These are phyloP conservation scores for Chrysochromulina parva DNA, from an alignment of 78 protist genomes.

Conservation along the genomic window DNA sequence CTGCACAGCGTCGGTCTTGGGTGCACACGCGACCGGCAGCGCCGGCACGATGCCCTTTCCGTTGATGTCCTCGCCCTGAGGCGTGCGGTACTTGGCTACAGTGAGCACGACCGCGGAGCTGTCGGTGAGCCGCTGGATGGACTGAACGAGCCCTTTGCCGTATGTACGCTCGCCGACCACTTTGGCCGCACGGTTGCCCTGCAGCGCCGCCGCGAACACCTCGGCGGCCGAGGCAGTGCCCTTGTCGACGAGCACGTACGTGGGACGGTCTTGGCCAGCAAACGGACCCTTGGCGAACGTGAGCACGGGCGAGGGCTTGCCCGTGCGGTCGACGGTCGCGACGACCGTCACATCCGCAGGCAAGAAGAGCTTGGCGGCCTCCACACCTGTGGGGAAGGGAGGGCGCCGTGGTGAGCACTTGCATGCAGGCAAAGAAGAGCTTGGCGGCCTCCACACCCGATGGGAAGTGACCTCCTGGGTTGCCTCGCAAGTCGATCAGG, in stretches of 20 bases:
- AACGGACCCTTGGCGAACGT: background rate
- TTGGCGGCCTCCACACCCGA: background rate
- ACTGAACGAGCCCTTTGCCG: conserved; percentile 44
- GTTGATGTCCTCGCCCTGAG: background rate
- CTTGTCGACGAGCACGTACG: conserved; percentile 17
- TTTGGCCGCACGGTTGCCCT: conserved; percentile 12
- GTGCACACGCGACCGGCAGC: background rate
- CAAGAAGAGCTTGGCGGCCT: background rate
- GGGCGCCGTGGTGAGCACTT: too few relatives aligned
- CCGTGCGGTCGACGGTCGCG: conserved; percentile 12
- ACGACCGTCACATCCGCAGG: background rate
- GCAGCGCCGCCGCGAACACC: conserved; percentile 39
- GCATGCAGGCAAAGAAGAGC: too few relatives aligned
- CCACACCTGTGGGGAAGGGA: background rate
- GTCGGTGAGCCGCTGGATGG: background rate
- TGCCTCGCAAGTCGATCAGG: conserved; percentile 31
- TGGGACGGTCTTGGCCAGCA: background rate
- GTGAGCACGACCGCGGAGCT: background rate
- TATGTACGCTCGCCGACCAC: conserved; percentile 24
- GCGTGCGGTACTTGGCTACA: background rate
- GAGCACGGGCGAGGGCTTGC: background rate
- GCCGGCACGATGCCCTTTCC: background rate
- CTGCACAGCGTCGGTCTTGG: too few relatives aligned
- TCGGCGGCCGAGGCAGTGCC: conserved; percentile 34
- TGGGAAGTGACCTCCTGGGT: background rate